Percentiles rank a stretch among this genome's conserved stretches.
These are phyloP conservation scores for Leccinum rimulosum DNA, from an alignment of 768 basidiomycete genomes.

Conservation along the genomic window DNA sequence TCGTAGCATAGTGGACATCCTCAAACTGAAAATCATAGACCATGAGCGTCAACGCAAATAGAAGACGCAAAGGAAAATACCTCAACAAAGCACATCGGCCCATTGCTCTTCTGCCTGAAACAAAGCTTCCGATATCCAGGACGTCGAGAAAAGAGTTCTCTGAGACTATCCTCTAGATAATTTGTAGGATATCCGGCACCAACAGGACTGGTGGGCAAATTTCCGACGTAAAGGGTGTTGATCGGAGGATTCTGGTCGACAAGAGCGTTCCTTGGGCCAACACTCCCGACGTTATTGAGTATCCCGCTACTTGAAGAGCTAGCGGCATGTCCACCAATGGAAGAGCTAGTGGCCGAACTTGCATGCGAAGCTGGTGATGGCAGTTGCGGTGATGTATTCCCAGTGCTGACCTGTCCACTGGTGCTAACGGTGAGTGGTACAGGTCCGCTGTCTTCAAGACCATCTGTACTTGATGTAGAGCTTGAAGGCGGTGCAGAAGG, in stretches of 20 bases:
- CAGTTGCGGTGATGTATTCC: conserved; percentile 61
- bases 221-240: conserved; percentile 99
- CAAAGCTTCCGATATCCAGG: conserved; percentile 89
- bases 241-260: conserved; percentile 97
- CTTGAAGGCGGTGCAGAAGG: conserved; percentile 38
- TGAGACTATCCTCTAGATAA: conserved; percentile 82
- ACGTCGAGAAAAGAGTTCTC: conserved; percentile 75
- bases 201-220: conserved; percentile 79
- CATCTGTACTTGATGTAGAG: conserved; percentile 43
- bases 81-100: conserved; percentile 99
- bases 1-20: conserved; percentile 79
- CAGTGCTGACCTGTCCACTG: conserved; percentile 32
- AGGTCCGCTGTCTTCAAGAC: conserved; percentile 34
- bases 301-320: conserved; percentile 32
- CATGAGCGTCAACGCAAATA: neutral
- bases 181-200: conserved; percentile 72
- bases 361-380: conserved; percentile 73
- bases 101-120: conserved; percentile 94
- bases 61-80: conserved; percentile 38
- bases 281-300: conserved; percentile 19
- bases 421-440: conserved; percentile 47
- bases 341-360: conserved; percentile 45
- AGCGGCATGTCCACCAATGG: conserved; percentile 26
- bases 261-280: conserved; percentile 36
- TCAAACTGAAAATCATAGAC: conserved; percentile 62